Evolutionary conservation across 345 rosid genomes (phyloP).

Genomic region (Eucalyptus curtisii): DNA sequence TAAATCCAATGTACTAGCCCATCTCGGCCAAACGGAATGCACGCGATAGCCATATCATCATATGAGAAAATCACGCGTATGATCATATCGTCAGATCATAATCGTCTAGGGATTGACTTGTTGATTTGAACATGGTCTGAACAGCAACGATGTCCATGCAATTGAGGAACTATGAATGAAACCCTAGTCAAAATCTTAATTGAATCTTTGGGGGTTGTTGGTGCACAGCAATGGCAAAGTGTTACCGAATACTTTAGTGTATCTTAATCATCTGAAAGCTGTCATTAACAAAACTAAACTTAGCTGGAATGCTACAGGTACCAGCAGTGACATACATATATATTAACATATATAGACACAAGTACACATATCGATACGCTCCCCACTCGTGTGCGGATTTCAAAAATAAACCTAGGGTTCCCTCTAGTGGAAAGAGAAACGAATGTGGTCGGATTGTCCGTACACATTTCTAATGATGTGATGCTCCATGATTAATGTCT

Average conservation of each 20-base stretch:
- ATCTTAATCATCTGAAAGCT: background rate
- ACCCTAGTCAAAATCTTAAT: background rate
- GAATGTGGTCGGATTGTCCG: background rate
- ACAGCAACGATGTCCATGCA: background rate
- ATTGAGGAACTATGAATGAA: background rate
- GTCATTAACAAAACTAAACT: background rate
- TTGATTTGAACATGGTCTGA: background rate
- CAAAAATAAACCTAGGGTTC: background rate
- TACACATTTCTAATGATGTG: background rate
- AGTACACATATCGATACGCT: background rate
- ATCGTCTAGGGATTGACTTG: background rate
- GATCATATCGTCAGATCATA: background rate
- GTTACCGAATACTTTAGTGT: background rate
- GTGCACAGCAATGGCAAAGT: background rate
- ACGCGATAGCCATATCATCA: background rate
- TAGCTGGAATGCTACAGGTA: background rate
- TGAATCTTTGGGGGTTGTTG: background rate
- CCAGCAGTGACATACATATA: background rate
- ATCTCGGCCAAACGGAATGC: background rate
- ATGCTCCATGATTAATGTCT: background rate
- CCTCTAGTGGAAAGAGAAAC: background rate
- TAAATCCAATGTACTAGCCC: background rate
- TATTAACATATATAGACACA: background rate
- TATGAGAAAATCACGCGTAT: background rate
- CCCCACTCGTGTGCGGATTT: background rate